phyloP scores from a whole-genome alignment of 2,329 filamentous ascomycete species.

The Didymella keratinophila region DNA sequence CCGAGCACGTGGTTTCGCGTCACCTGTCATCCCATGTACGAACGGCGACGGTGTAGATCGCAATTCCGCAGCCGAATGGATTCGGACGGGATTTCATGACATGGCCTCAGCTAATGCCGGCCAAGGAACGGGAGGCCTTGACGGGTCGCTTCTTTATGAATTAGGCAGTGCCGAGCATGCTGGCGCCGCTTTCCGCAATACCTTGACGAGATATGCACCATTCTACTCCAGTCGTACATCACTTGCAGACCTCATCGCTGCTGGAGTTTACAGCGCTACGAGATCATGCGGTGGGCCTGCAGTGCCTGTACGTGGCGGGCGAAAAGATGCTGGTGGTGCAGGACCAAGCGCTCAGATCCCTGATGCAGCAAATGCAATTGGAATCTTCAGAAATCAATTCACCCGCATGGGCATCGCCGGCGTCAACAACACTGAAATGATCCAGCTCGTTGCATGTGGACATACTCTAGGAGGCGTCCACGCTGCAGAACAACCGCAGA shows the following conservation, averaged over 20 bases:
- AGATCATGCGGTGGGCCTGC: constrained; percentile 66
- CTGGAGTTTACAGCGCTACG: constrained; percentile 66
- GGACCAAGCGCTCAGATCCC: constrained; percentile 63
- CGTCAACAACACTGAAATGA: constrained; percentile 60
- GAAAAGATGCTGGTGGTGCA: constrained; percentile 61
- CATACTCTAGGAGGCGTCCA: constrained; percentile 70
- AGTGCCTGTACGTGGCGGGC: constrained; percentile 62
- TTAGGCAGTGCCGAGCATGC: constrained; percentile 63
- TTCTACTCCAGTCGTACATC: constrained; percentile 62
- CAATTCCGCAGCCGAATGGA: constrained; percentile 68
- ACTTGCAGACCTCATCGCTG: constrained; percentile 65
- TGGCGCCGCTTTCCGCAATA: constrained; percentile 60
- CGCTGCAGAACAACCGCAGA: constrained; percentile 60
- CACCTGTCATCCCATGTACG: constrained; percentile 65
- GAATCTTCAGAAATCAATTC: constrained; percentile 64
- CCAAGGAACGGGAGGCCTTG: constrained; percentile 62
- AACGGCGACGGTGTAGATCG: constrained; percentile 57
- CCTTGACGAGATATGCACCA: constrained; percentile 58
- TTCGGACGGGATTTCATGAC: constrained; percentile 69
- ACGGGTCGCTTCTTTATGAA: constrained; percentile 69
- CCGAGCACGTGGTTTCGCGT: constrained; percentile 63
- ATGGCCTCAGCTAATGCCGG: constrained; percentile 64
- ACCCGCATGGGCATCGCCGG: constrained; percentile 64
- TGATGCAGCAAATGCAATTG: constrained; percentile 63
- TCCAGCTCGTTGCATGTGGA: constrained; percentile 67